phyloP scores from a whole-genome alignment of 352 stramenopile species.

The Phytophthora pluvialis region DNA sequence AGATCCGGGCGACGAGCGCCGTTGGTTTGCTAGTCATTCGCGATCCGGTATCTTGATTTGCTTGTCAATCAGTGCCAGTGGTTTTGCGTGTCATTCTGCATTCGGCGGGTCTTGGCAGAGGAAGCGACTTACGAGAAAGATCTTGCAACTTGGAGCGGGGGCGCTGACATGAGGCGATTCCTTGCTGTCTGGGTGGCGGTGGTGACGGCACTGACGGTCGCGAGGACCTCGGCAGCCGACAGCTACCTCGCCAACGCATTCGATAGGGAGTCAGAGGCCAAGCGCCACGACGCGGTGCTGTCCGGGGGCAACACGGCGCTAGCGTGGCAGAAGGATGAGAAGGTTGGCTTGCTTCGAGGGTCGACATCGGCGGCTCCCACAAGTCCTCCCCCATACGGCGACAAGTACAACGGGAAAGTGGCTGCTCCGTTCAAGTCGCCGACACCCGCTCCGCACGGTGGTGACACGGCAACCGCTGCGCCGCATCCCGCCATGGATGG shows the following conservation, averaged over 20 bases:
- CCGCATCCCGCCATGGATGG: not conserved
- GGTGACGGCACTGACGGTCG: slow-evolving; percentile 4
- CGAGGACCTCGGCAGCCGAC: slow-evolving; percentile 1
- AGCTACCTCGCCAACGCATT: slow-evolving; percentile 6
- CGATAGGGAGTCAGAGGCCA: not conserved
- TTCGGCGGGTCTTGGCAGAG: not conserved
- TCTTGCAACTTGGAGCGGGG: not conserved
- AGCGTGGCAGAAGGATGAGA: slow-evolving; percentile 2
- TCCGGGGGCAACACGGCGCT: not conserved
- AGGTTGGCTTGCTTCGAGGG: slow-evolving; percentile 5
- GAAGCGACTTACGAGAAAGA: not conserved
- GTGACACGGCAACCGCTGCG: not conserved
- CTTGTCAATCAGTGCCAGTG: slow-evolving; percentile 13
- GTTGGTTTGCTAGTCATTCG: slow-evolving; percentile 19
- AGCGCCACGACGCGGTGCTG: not conserved
- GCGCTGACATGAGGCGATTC: slow-evolving; percentile 21
- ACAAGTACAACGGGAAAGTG: slow-evolving; percentile 1
- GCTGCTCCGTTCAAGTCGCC: not conserved
- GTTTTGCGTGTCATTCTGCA: slow-evolving; percentile 18
- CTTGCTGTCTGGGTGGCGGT: slow-evolving; percentile 8
- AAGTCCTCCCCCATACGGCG: not conserved
- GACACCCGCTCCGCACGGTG: not conserved
- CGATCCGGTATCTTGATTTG: slow-evolving; percentile 12
- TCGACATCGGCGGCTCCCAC: not conserved
- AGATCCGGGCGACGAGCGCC: not conserved